Percentiles rank a stretch among this genome's conserved stretches.
These are phyloP conservation scores for Juncus inflexus DNA, from an alignment of 176 grass and related monocot genomes.

Conservation along the genomic window DNA sequence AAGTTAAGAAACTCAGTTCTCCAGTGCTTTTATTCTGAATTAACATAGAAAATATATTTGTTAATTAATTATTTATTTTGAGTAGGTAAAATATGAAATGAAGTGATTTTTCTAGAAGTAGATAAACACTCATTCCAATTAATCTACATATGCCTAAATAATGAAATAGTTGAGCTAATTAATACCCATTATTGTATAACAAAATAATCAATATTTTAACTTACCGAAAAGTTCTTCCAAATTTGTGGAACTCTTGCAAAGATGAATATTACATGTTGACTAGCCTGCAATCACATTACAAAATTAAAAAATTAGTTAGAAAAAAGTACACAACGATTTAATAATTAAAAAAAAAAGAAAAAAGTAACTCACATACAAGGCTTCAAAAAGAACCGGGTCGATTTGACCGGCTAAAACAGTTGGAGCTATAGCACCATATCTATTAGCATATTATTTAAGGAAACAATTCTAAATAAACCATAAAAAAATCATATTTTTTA, in stretches of 20 bases:
- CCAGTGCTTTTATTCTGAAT: slow-evolving; percentile 94
- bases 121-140: background rate
- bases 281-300: slow-evolving; percentile 48
- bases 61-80: background rate
- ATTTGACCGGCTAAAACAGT: slow-evolving; percentile 74
- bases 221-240: slow-evolving; percentile 86
- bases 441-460: slow-evolving; percentile 41
- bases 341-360: background rate
- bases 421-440: slow-evolving; percentile 87
- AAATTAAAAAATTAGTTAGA: too few species aligned
- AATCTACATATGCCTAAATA: slow-evolving; percentile 9
- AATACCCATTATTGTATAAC: slow-evolving; percentile 1
- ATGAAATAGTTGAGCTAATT: background rate
- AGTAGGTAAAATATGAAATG: too few species aligned
- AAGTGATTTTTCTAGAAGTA: too few species aligned
- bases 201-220: slow-evolving; percentile 7
- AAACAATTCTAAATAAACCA: slow-evolving; percentile 27
- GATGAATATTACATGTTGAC: slow-evolving; percentile 92
- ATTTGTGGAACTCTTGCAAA: slow-evolving; percentile 96
- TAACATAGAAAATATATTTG: slow-evolving; percentile 18
- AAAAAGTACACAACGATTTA: too few species aligned
- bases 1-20: slow-evolving; percentile 84
- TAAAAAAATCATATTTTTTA: slow-evolving; percentile 4
- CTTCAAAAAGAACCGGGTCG: slow-evolving; percentile 87
- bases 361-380: slow-evolving; percentile 65